These are phyloP conservation scores for Colletotrichum salicis DNA, from an alignment of 2,329 filamentous ascomycete species.

Conservation along the genomic window DNA sequence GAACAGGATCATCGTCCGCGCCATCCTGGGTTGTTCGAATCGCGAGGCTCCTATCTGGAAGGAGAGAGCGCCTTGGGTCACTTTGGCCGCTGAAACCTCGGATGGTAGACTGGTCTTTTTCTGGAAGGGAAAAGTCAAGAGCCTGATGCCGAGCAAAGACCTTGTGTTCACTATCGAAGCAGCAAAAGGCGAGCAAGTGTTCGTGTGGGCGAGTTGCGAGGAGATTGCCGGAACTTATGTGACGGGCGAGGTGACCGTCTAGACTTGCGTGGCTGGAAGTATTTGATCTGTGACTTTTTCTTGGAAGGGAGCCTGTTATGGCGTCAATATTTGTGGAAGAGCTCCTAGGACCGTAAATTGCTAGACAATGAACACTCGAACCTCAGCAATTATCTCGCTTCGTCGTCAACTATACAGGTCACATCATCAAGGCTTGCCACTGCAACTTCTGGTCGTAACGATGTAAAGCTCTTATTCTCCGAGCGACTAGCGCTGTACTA, in stretches of 20 bases:
- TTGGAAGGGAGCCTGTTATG: neutral
- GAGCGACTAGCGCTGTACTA: neutral
- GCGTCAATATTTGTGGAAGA: neutral
- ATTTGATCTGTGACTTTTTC: neutral
- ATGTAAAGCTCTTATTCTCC: neutral
- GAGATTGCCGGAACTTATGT: slow-evolving; percentile 75
- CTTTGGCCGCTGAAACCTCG: slow-evolving; percentile 78
- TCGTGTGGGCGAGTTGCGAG: slow-evolving; percentile 84
- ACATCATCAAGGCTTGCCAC: neutral
- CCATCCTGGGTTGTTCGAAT: slow-evolving; percentile 78
- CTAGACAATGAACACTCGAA: too few species aligned
- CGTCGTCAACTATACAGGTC: neutral
- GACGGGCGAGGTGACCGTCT: slow-evolving; percentile 20
- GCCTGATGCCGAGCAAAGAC: slow-evolving; percentile 68
- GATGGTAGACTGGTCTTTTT: slow-evolving; percentile 78
- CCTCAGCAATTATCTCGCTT: neutral
- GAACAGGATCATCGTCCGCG: slow-evolving; percentile 65
- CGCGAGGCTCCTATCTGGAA: slow-evolving; percentile 69
- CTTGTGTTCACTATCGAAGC: slow-evolving; percentile 67
- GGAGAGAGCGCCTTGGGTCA: slow-evolving; percentile 73
- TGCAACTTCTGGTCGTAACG: neutral
- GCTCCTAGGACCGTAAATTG: neutral
- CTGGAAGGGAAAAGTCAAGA: slow-evolving; percentile 70
- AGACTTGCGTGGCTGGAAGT: neutral
- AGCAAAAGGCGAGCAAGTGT: slow-evolving; percentile 62